phyloP scores from a whole-genome alignment of 2,329 filamentous ascomycete species.

The Epichloe festucae region DNA sequence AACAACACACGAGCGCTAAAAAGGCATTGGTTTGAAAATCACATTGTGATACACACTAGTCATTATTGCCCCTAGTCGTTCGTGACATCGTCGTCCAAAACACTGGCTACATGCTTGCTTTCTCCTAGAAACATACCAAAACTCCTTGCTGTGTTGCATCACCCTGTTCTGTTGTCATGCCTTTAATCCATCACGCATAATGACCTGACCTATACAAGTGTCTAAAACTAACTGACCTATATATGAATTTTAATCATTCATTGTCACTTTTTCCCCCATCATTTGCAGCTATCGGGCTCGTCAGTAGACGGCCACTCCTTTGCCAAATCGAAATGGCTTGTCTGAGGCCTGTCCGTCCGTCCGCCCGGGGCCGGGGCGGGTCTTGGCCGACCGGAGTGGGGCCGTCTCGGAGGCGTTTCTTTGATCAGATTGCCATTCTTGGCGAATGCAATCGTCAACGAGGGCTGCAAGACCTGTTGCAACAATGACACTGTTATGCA shows the following conservation, averaged over 20 bases:
- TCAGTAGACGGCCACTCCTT: slow-evolving; percentile 24
- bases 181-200: neutral
- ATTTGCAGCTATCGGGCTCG: neutral
- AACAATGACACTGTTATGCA: slow-evolving; percentile 59
- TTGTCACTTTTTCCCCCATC: neutral
- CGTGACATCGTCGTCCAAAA: no score
- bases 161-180: neutral
- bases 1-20: no score
- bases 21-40: no score
- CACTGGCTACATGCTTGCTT: no score
- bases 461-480: slow-evolving; percentile 81
- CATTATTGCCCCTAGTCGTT: neutral
- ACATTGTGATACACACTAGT: neutral
- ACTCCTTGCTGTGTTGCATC: neutral
- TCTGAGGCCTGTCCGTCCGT: slow-evolving; percentile 14
- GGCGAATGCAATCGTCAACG: slow-evolving; percentile 83
- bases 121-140: neutral
- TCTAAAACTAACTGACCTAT: no score
- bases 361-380: neutral
- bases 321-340: slow-evolving; percentile 25
- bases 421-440: slow-evolving; percentile 44
- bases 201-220: neutral
- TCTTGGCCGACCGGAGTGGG: neutral
- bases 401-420: slow-evolving; percentile 2
- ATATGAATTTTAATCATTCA: no score